Evolutionary conservation across 257 asterid genomes (phyloP).

Genomic region (Penstemon eatonii): DNA sequence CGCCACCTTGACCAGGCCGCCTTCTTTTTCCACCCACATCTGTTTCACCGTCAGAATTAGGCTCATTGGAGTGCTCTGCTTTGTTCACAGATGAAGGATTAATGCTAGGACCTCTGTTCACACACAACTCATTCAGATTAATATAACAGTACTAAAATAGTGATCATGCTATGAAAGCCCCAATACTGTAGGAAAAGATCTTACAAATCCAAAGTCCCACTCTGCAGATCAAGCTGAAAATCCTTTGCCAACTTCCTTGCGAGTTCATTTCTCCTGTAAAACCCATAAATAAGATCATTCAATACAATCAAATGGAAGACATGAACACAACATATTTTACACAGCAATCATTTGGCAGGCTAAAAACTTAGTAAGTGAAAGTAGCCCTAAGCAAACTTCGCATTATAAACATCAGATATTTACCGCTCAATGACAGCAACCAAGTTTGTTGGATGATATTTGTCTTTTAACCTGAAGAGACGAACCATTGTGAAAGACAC

Average conservation of each 20-base stretch:
- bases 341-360: constrained; percentile 3
- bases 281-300: constrained; percentile 24
- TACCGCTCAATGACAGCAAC: constrained; percentile 86
- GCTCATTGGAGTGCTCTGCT: constrained; percentile 66
- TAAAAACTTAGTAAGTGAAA: not conserved
- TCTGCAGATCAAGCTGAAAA: constrained; percentile 83
- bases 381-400: constrained; percentile 5
- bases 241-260: constrained; percentile 75
- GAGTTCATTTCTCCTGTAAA: constrained; percentile 78
- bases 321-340: not conserved
- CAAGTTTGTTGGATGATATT: constrained; percentile 91
- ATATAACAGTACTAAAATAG: constrained; percentile 5
- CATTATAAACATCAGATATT: constrained; percentile 19
- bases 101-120: constrained; percentile 77
- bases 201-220: constrained; percentile 82
- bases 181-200: constrained; percentile 28
- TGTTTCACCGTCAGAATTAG: constrained; percentile 79
- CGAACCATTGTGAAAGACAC: constrained; percentile 24
- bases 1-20: constrained; percentile 55
- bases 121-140: constrained; percentile 30
- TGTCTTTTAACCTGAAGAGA: constrained; percentile 84
- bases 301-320: constrained; percentile 17
- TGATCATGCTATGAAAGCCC: constrained; percentile 16
- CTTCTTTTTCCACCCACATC: constrained; percentile 68
- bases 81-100: constrained; percentile 58